These are phyloP conservation scores for Annulohypoxylon bovei DNA, from an alignment of 495 filamentous ascomycete genomes.

Conservation along the genomic window DNA sequence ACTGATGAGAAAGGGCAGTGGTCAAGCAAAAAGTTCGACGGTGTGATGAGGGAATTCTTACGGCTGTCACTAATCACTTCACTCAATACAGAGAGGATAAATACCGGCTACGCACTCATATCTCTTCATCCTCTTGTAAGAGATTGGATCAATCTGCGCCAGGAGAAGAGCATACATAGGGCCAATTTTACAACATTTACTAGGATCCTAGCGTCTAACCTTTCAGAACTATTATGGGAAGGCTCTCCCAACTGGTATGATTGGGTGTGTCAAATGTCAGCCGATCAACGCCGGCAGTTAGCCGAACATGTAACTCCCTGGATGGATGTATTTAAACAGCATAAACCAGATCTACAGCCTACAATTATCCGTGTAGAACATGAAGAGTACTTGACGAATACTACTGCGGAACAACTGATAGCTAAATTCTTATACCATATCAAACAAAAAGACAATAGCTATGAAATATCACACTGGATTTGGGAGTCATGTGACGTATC, in stretches of 20 bases:
- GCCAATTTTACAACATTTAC: background rate
- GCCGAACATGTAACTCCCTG: background rate
- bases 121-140: background rate
- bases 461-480: background rate
- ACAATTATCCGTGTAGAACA: background rate
- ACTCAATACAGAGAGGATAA: background rate
- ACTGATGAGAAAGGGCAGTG: background rate
- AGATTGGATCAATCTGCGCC: slow-evolving; percentile 10
- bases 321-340: background rate
- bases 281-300: background rate
- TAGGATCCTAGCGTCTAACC: background rate
- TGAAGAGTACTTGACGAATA: background rate
- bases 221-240: background rate
- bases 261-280: background rate
- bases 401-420: background rate
- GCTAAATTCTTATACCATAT: background rate
- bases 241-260: no score
- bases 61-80: background rate
- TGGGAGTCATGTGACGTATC: background rate
- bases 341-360: background rate
- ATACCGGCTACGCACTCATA: background rate
- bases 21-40: slow-evolving; percentile 2
- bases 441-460: background rate
- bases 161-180: background rate
- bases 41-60: background rate